A percentile compares a stretch with the other conserved stretches of the same genome.
Evolutionary conservation across 306 rosid species (phyloP).

Genomic region (Sesbania bispinosa): DNA sequence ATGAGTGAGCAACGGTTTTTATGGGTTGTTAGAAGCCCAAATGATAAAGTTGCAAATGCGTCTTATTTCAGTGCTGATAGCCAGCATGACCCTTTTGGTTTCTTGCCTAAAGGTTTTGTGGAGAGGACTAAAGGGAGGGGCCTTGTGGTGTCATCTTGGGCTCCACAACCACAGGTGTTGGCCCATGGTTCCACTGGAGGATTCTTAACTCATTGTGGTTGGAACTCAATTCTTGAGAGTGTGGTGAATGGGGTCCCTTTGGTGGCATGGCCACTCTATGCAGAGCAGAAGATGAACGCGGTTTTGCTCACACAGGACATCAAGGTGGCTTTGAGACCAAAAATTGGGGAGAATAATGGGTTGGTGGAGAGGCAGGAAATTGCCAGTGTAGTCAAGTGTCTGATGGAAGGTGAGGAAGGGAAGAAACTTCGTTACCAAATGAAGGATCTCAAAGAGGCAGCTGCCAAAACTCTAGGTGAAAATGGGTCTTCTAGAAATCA

Average conservation of each 20-base stretch:
- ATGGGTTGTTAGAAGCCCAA: slow-evolving; percentile 54
- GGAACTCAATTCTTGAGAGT: slow-evolving; percentile 71
- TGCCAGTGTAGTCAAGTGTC: slow-evolving; percentile 39
- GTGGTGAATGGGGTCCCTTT: slow-evolving; percentile 64
- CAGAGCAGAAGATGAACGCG: slow-evolving; percentile 80
- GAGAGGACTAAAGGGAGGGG: slow-evolving; percentile 54
- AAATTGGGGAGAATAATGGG: slow-evolving; percentile 23
- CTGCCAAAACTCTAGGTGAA: slow-evolving; percentile 26
- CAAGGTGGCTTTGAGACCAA: slow-evolving; percentile 45
- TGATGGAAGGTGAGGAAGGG: slow-evolving; percentile 80
- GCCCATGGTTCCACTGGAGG: slow-evolving; percentile 64
- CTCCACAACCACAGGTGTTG: slow-evolving; percentile 63
- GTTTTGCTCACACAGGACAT: slow-evolving; percentile 40
- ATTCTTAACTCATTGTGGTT: slow-evolving; percentile 77
- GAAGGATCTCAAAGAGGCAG: slow-evolving; percentile 58
- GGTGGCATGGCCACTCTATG: slow-evolving; percentile 75
- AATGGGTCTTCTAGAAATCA: slow-evolving; percentile 50
- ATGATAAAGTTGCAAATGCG: slow-evolving; percentile 21
- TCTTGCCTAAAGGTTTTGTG: slow-evolving; percentile 56
- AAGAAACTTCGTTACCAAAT: slow-evolving; percentile 52
- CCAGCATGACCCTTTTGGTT: slow-evolving; percentile 27
- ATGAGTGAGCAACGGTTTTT: slow-evolving; percentile 46
- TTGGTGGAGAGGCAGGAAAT: slow-evolving; percentile 54
- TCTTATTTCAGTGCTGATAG: slow-evolving; percentile 45
- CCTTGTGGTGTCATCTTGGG: slow-evolving; percentile 55